Conservation (phyloP, 2,329 filamentous ascomycete genomes). For the Myotisia sp. region DNA sequence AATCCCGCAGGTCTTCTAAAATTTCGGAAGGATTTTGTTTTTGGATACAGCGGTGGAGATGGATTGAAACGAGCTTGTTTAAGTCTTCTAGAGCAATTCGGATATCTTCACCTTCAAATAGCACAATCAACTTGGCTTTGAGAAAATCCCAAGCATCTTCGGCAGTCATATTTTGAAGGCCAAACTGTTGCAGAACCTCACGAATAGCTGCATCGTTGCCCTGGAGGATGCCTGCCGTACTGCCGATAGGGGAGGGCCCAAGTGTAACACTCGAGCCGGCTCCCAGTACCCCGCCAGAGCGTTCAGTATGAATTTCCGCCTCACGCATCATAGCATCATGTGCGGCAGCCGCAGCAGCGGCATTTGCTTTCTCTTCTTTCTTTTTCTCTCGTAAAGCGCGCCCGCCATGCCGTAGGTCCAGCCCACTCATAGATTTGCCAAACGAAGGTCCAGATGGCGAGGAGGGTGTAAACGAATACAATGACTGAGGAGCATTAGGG, state of each 20-base stretch:
- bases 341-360: constrained; percentile 10
- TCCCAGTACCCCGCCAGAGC: constrained; percentile 17
- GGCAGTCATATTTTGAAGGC: constrained; percentile 53
- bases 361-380: constrained; percentile 48
- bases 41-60: constrained; percentile 49
- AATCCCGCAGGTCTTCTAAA: constrained; percentile 48
- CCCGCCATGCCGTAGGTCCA: constrained; percentile 65
- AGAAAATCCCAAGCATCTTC: constrained; percentile 55
- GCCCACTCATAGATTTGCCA: constrained; percentile 64
- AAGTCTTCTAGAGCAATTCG: constrained; percentile 52
- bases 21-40: constrained; percentile 44
- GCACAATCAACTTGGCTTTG: constrained; percentile 47
- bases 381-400: constrained; percentile 67
- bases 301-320: constrained; percentile 22
- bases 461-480: constrained; percentile 53
- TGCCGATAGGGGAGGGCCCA: constrained; percentile 22
- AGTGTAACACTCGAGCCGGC: constrained; percentile 18
- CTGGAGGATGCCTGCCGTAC: constrained; percentile 15
- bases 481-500: constrained; percentile 46
- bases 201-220: constrained; percentile 24
- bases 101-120: constrained; percentile 52
- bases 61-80: constrained; percentile 47
- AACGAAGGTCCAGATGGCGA: constrained; percentile 52
- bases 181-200: constrained; percentile 38
- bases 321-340: constrained; percentile 14